These are phyloP conservation scores for Euphorbia schlechtendalii DNA, from an alignment of 441 rosid species.

Conservation along the genomic window DNA sequence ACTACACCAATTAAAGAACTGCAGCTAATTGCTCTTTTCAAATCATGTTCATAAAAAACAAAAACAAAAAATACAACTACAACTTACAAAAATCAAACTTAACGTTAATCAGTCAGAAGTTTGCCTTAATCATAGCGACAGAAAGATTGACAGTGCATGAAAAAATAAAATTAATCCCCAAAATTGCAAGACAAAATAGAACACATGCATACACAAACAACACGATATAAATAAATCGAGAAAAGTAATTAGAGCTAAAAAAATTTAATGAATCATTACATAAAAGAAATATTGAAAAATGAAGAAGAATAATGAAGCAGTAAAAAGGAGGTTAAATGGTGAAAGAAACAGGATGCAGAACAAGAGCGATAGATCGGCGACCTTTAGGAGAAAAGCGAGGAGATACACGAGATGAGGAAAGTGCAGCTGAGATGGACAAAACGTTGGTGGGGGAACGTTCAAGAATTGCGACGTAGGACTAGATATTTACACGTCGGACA, in stretches of 20 bases:
- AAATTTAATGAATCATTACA: too few relatives aligned
- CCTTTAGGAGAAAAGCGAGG: slow-evolving; percentile 1
- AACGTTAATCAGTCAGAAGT: slow-evolving; percentile 17
- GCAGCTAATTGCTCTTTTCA: neutral
- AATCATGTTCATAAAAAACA: neutral
- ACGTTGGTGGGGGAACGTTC: slow-evolving; percentile 16
- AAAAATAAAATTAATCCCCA: slow-evolving; percentile 3
- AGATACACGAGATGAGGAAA: slow-evolving; percentile 14
- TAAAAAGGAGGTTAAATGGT: slow-evolving; percentile 9
- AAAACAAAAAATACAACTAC: neutral
- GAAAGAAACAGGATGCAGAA: slow-evolving; percentile 15
- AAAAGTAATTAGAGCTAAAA: neutral
- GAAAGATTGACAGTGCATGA: neutral
- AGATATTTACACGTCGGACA: slow-evolving; percentile 21
- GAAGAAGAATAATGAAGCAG: neutral
- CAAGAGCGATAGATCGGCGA: neutral
- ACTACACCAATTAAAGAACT: neutral
- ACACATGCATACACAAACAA: too few relatives aligned
- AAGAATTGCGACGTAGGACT: slow-evolving; percentile 22
- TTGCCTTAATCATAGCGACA: slow-evolving; percentile 17
- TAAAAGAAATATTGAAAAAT: too few relatives aligned
- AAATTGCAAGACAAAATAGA: neutral
- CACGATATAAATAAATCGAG: neutral
- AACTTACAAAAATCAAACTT: slow-evolving; percentile 18
- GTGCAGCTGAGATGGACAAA: slow-evolving; percentile 1